Conservation (phyloP, 148 eudicot genomes). For the Heliamphora exappendiculata region DNA sequence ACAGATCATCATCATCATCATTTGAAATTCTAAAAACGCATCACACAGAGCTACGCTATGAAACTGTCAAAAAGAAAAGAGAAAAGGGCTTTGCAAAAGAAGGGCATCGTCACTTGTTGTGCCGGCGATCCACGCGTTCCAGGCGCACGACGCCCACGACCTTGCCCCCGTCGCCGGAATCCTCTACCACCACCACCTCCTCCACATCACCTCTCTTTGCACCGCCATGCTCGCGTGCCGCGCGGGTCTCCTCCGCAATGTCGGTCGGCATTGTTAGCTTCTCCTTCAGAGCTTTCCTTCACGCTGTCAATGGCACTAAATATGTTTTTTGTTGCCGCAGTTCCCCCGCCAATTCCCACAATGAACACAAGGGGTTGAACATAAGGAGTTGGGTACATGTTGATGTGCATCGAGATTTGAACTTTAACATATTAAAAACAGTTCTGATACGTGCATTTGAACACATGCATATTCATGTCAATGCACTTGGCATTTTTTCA, state of each 20-base stretch:
- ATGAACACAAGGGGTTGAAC: too few species aligned
- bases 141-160: slow-evolving; percentile 17
- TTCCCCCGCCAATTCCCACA: slow-evolving; percentile 23
- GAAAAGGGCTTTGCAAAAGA: background rate
- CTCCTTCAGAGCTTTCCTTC: slow-evolving; percentile 38
- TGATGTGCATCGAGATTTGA: too few species aligned
- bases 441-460: background rate
- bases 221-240: slow-evolving; percentile 1
- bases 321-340: slow-evolving; percentile 27
- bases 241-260: background rate
- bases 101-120: background rate
- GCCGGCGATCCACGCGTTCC: background rate
- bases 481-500: too few species aligned
- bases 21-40: too few species aligned
- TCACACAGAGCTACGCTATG: background rate
- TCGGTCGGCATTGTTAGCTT: slow-evolving; percentile 41
- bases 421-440: too few species aligned
- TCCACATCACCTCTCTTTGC: slow-evolving; percentile 9
- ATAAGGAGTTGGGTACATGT: too few species aligned
- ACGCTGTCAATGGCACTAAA: slow-evolving; percentile 34
- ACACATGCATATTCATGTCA: too few species aligned
- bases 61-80: too few species aligned
- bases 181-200: slow-evolving; percentile 26
- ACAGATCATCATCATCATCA: too few species aligned
- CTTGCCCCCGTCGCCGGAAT: slow-evolving; percentile 31